Base-by-base conservation (phyloP, 345 rosid genomes). In the Citrus reticulata region DNA sequence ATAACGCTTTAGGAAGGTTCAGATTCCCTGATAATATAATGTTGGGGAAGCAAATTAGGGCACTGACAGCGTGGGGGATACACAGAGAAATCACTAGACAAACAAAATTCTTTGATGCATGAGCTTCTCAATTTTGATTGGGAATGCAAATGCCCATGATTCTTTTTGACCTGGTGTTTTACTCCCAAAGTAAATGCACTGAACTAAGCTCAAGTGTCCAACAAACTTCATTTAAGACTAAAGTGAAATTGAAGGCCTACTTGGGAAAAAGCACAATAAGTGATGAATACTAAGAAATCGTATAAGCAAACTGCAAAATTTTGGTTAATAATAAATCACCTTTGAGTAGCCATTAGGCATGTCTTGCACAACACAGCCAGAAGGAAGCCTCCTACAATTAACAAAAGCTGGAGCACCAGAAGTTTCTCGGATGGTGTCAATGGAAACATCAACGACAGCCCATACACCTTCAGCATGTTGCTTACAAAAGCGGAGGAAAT, bases 271-370 rank as follows among this genome's bases (percentile, higher is more conserved):
- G 63, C 49, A 59, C 40, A 77, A 66, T 77, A 81, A 79, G 81
- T 79, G 81, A 69, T 39, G 42, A 57, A 55, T 55, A 60, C 39
- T 58, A 62, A 42, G 6, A 42, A n/a, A 72, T 22, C 25, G 37
- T 16, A 62, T 62, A 20, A 57, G 25, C 22, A 3, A 14, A 17
- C 20, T 30, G 68, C 17, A 20, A 37, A 37, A 10, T 0, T 20
- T 46, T 19, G 19, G 7, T 13, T 20, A 46, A 24, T 11, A 20
- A 24, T 7, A 30, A 8, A 19, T 82, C 86, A 97, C 99, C 98
- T 91, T 93, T 35, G 97, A 93, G 89, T 92, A 97, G 4, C 97
- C 98, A 86, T 92, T 94, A n/a, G 98, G 93, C 94, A 93, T 88
- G 80, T 97, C 99, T 83, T 92, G 98, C 40, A 97, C 93, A 30